These are phyloP conservation scores for Gryganskiella cystojenkinii DNA, from an alignment of 192 early-diverging fungal species.

Conservation along the genomic window DNA sequence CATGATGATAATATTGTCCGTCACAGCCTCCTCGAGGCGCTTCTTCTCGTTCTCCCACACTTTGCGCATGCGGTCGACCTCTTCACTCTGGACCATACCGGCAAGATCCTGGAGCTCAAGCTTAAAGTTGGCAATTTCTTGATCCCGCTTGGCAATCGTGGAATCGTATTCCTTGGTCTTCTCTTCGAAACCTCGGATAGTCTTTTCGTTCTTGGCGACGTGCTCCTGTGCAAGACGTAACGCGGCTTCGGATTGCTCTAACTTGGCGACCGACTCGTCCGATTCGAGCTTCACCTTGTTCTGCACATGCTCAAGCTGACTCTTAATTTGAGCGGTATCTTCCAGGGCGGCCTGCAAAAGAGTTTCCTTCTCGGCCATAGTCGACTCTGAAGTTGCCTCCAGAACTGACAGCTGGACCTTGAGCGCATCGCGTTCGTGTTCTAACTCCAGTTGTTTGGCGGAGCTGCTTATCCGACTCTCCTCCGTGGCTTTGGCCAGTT, in stretches of 20 bases:
- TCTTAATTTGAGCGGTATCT: slow-evolving; percentile 47
- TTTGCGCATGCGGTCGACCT: slow-evolving; percentile 61
- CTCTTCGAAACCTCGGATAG: slow-evolving; percentile 6
- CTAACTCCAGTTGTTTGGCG: slow-evolving; percentile 18
- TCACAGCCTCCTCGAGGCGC: slow-evolving; percentile 51
- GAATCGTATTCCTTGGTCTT: slow-evolving; percentile 29
- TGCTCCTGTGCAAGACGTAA: slow-evolving; percentile 35
- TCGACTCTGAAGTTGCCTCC: not conserved
- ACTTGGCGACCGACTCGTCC: slow-evolving; percentile 4
- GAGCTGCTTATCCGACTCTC: slow-evolving; percentile 16
- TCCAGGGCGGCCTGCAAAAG: slow-evolving; percentile 24
- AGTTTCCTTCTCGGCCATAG: not conserved
- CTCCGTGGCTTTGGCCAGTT: slow-evolving; percentile 14
- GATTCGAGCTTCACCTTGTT: slow-evolving; percentile 19
- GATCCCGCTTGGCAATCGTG: slow-evolving; percentile 41
- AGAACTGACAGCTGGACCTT: slow-evolving; percentile 3
- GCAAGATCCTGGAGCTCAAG: slow-evolving; percentile 61
- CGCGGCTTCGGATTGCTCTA: slow-evolving; percentile 20
- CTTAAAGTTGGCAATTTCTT: slow-evolving; percentile 57
- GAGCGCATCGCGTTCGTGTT: slow-evolving; percentile 11
- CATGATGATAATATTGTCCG: slow-evolving; percentile 51
- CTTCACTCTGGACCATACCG: slow-evolving; percentile 56
- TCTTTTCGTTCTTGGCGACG: slow-evolving; percentile 41
- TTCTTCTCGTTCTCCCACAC: slow-evolving; percentile 64
- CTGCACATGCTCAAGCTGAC: slow-evolving; percentile 33